Evolutionary conservation across 306 rosid genomes (phyloP).

Genomic region (apple (Malus domestica)): DNA sequence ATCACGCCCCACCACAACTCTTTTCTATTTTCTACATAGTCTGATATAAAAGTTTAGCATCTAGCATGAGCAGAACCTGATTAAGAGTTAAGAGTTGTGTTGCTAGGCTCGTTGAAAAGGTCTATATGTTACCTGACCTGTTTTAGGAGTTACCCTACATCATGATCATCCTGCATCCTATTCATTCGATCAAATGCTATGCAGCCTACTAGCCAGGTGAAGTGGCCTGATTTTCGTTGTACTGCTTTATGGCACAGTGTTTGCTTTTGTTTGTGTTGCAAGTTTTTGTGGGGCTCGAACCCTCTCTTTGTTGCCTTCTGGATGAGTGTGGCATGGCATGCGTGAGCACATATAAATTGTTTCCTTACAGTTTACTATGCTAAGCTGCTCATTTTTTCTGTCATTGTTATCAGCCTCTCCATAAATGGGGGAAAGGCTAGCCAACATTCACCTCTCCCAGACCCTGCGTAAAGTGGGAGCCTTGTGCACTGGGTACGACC

Average conservation of each 20-base stretch:
- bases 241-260: too few relatives aligned
- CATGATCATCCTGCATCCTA: neutral
- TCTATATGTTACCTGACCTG: neutral
- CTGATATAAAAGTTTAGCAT: neutral
- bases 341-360: neutral
- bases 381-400: neutral
- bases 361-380: neutral
- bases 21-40: neutral
- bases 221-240: neutral
- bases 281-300: neutral
- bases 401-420: neutral
- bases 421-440: too few relatives aligned
- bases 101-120: neutral
- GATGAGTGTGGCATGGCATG: neutral
- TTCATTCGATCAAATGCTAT: neutral
- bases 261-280: neutral
- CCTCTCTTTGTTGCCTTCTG: neutral
- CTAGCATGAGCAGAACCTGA: neutral
- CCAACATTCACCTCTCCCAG: too few relatives aligned
- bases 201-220: neutral
- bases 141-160: neutral
- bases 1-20: neutral
- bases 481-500: too few relatives aligned
- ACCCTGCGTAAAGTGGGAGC: too few relatives aligned
- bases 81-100: neutral